Evolutionary conservation across 192 early-diverging fungal genomes (phyloP).

Genomic region (Geranomyces variabilis): DNA sequence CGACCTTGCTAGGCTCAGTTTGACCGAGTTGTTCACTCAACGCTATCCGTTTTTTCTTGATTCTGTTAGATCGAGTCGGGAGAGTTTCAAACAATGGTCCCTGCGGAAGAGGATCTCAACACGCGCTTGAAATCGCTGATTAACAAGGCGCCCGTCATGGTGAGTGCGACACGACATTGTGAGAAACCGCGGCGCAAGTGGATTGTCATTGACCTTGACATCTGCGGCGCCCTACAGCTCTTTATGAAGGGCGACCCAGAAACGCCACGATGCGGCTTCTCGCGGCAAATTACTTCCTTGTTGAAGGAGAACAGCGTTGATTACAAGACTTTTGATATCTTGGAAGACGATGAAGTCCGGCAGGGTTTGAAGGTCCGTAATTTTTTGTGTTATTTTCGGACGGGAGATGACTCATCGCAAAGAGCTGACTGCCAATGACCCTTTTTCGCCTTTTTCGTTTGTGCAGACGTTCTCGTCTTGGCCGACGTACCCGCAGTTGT

Average conservation of each 20-base stretch:
- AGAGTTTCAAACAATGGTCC: slow-evolving; percentile 55
- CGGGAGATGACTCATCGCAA: too few species aligned
- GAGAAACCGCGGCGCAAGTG: too few species aligned
- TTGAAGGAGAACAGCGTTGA: slow-evolving; percentile 46
- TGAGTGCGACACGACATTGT: too few species aligned
- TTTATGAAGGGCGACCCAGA: slow-evolving; percentile 95
- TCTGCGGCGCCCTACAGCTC: slow-evolving; percentile 54
- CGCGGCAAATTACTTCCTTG: slow-evolving; percentile 52
- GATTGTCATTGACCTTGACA: too few species aligned
- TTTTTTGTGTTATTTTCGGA: background rate
- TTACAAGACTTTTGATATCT: slow-evolving; percentile 56
- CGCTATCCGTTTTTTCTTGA: background rate
- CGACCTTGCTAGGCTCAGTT: background rate
- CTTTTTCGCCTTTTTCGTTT: too few species aligned
- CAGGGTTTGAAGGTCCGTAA: slow-evolving; percentile 51
- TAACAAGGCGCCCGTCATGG: slow-evolving; percentile 49
- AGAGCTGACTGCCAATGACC: too few species aligned
- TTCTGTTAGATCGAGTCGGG: slow-evolving; percentile 38
- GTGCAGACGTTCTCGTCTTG: slow-evolving; percentile 46
- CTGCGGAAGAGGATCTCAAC: slow-evolving; percentile 48
- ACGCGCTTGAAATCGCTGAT: slow-evolving; percentile 47
- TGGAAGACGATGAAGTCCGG: slow-evolving; percentile 62
- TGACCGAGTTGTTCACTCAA: background rate
- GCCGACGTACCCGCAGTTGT: slow-evolving; percentile 71
- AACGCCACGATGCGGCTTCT: slow-evolving; percentile 90